A percentile compares a stretch with the other conserved stretches of the same genome.
These are phyloP conservation scores for Trichoderma endophyticum DNA, from an alignment of 2,329 filamentous ascomycete genomes.

Conservation along the genomic window DNA sequence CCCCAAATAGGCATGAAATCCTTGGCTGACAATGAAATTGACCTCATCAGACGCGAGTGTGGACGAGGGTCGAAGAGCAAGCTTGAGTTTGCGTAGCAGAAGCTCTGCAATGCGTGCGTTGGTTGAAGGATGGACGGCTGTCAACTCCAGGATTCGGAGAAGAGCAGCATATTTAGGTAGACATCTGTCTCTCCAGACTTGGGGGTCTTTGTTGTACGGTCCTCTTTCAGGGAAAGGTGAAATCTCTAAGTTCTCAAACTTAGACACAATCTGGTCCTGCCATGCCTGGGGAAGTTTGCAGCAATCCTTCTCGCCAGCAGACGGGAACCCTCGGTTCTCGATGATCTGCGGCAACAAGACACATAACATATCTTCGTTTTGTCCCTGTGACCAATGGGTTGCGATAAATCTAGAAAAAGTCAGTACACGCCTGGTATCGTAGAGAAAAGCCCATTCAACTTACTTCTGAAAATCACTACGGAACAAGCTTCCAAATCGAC, in stretches of 20 bases:
- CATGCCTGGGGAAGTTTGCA: conserved; percentile 62
- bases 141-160: conserved; percentile 59
- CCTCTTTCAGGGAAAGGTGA: conserved; percentile 64
- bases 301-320: conserved; percentile 49
- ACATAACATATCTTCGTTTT: conserved; percentile 66
- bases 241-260: conserved; percentile 63
- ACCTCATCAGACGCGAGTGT: conserved; percentile 59
- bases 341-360: conserved; percentile 66
- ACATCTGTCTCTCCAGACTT: conserved; percentile 60
- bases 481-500: conserved; percentile 75
- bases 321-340: conserved; percentile 52
- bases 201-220: conserved; percentile 59
- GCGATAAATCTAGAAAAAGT: conserved; percentile 63
- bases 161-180: conserved; percentile 67
- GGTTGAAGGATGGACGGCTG: conserved; percentile 63
- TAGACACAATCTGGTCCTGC: conserved; percentile 69
- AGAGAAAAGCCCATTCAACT: conserved; percentile 22
- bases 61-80: conserved; percentile 60
- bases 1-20: conserved; percentile 68
- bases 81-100: conserved; percentile 62
- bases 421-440: neutral
- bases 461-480: conserved; percentile 78
- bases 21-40: conserved; percentile 71
- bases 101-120: conserved; percentile 64
- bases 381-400: conserved; percentile 65